phyloP scores from a whole-genome alignment of 305 asterid species.

The Plantago coronopus region DNA sequence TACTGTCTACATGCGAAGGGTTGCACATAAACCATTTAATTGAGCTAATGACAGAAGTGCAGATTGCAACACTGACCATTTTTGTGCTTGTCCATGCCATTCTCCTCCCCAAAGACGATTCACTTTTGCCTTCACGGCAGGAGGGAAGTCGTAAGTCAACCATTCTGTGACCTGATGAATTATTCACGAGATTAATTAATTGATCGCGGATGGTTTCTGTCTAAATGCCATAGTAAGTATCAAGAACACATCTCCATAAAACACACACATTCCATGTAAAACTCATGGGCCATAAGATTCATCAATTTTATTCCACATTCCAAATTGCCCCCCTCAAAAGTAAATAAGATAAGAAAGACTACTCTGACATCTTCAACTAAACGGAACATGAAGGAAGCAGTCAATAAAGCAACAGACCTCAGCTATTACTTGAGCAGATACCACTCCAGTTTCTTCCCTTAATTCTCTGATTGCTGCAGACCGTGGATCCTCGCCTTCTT shows the following conservation, averaged over 20 bases:
- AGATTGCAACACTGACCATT: slow-evolving; percentile 53
- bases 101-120: slow-evolving; percentile 98
- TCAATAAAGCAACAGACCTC: slow-evolving; percentile 49
- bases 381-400: not conserved
- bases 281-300: not conserved
- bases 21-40: not conserved
- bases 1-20: not conserved
- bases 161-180: slow-evolving; percentile 71
- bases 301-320: too few species aligned
- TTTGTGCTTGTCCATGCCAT: slow-evolving; percentile 99
- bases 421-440: slow-evolving; percentile 73
- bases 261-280: not conserved
- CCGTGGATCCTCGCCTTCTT: slow-evolving; percentile 91
- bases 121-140: slow-evolving; percentile 90
- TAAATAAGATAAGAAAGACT: too few species aligned
- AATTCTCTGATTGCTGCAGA: slow-evolving; percentile 89
- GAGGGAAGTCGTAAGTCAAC: slow-evolving; percentile 94
- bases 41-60: slow-evolving; percentile 3
- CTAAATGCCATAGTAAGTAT: slow-evolving; percentile 1
- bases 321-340: too few species aligned
- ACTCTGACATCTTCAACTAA: not conserved
- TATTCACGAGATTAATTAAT: slow-evolving; percentile 20
- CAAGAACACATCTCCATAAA: not conserved
- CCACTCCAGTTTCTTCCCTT: slow-evolving; percentile 90
- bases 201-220: slow-evolving; percentile 2